Evolutionary conservation across 371 early-diverging fungal genomes (phyloP).

Genomic region (Mortierella sp.): DNA sequence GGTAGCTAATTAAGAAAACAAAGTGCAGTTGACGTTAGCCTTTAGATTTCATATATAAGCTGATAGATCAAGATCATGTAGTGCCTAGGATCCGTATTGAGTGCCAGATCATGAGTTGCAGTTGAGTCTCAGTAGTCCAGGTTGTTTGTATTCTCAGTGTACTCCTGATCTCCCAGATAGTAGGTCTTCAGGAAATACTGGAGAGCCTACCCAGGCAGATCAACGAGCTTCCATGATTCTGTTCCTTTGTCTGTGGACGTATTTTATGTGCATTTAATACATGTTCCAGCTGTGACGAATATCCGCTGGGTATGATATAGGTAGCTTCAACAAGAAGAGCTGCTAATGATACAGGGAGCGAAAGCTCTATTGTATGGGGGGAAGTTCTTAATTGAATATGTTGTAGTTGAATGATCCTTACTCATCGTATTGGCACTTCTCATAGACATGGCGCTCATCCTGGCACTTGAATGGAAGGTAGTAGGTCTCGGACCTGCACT

Average conservation of each 20-base stretch:
- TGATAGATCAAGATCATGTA: neutral
- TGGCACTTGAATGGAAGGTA: constrained; percentile 96
- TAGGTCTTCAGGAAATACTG: no score
- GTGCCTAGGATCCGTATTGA: no score
- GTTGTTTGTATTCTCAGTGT: no score
- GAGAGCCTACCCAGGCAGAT: no score
- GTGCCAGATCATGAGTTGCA: neutral
- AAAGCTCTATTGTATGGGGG: neutral
- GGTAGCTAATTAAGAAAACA: constrained; percentile 57
- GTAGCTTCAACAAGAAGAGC: neutral
- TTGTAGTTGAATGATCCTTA: constrained; percentile 59
- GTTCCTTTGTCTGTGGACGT: neutral
- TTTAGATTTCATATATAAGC: neutral
- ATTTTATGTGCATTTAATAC: neutral
- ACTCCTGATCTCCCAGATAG: neutral
- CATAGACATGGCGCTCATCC: constrained; percentile 89
- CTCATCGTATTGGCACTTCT: constrained; percentile 98
- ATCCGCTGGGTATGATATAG: neutral
- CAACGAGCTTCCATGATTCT: no score
- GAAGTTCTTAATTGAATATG: neutral
- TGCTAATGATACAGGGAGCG: neutral
- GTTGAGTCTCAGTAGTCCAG: neutral
- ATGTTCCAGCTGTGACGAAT: neutral
- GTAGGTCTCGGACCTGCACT: constrained; percentile 87
- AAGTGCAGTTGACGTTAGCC: neutral